These are phyloP conservation scores for Aphanomyces cochlioides DNA, from an alignment of 352 stramenopile genomes.

Conservation along the genomic window DNA sequence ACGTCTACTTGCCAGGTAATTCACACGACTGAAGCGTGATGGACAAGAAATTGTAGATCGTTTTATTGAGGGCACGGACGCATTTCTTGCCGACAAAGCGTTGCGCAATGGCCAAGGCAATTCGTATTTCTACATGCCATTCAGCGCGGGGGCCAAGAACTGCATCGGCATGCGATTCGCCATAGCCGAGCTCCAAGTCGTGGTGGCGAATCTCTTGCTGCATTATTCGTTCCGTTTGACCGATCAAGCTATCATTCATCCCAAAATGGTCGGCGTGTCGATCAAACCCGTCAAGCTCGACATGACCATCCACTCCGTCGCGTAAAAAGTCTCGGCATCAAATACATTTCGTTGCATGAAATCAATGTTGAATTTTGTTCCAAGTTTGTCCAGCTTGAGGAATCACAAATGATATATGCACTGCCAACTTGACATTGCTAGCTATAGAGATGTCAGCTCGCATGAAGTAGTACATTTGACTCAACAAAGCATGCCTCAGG, in stretches of 20 bases:
- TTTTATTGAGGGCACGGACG: conserved; percentile 14
- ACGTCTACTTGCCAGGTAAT: conserved; percentile 15
- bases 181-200: conserved; percentile 19
- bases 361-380: too few relatives aligned
- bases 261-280: conserved; percentile 16
- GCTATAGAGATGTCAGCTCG: too few relatives aligned
- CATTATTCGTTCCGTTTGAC: conserved; percentile 22
- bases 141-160: conserved; percentile 13
- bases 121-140: conserved; percentile 16
- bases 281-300: conserved; percentile 23
- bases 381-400: too few relatives aligned
- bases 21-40: neutral
- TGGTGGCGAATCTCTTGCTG: conserved; percentile 10
- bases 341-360: too few relatives aligned
- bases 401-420: too few relatives aligned
- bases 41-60: neutral
- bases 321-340: too few relatives aligned
- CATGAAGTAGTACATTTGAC: too few relatives aligned
- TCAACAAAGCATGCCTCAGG: too few relatives aligned
- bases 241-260: conserved; percentile 5
- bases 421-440: too few relatives aligned
- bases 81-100: conserved; percentile 6
- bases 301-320: conserved; percentile 5
- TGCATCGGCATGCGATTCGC: conserved; percentile 23
- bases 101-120: conserved; percentile 8